phyloP scores from a whole-genome alignment of 257 asterid species.

The Solanum appendiculatum region DNA sequence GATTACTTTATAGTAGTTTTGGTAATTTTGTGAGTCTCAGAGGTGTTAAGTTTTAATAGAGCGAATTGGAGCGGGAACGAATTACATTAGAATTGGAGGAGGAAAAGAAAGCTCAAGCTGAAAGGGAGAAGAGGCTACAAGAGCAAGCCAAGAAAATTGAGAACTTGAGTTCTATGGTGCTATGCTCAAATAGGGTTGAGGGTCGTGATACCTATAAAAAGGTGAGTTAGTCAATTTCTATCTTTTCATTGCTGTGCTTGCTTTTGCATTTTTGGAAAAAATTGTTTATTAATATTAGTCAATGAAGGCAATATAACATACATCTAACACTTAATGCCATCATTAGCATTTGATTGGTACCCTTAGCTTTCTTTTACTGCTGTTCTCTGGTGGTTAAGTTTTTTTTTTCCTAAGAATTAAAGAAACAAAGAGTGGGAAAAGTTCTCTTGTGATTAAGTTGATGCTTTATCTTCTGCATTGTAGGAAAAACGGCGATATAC shows the following conservation, averaged over 20 bases:
- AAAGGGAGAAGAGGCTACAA: constrained; percentile 73
- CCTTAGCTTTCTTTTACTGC: not conserved
- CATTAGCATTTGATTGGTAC: not conserved
- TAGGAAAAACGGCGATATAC: constrained; percentile 92
- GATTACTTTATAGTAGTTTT: not conserved
- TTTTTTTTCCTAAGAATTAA: not conserved
- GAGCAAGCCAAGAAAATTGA: constrained; percentile 89
- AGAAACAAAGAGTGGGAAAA: not conserved
- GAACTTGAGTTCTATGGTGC: constrained; percentile 88
- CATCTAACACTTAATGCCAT: not conserved
- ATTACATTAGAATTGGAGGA: constrained; percentile 92
- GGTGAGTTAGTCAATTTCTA: constrained; percentile 25
- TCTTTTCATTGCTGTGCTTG: not conserved
- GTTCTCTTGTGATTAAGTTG: not conserved
- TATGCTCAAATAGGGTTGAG: constrained; percentile 69
- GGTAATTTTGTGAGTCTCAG: not conserved
- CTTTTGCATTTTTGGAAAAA: not conserved
- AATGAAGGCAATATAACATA: not conserved
- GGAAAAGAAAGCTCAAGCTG: constrained; percentile 95
- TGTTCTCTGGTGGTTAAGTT: not conserved
- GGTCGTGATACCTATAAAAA: constrained; percentile 40
- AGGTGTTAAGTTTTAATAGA: constrained; percentile 24
- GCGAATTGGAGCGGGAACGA: constrained; percentile 94
- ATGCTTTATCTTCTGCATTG: constrained; percentile 9
- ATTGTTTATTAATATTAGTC: not conserved